Conservation (phyloP, 495 filamentous ascomycete genomes). For the Pseudevernia furfuracea region DNA sequence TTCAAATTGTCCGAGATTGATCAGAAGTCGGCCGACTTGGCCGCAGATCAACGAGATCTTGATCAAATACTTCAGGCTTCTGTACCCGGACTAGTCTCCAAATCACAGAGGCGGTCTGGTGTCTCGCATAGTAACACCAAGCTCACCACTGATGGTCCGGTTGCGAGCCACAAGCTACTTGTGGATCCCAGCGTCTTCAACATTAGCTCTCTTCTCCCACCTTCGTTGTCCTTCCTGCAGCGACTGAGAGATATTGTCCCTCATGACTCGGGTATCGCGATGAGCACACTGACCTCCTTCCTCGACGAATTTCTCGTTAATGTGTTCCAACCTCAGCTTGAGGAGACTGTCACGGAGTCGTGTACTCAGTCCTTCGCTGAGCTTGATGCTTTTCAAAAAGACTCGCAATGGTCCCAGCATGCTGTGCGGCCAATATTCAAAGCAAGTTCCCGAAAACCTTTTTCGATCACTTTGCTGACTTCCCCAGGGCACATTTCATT, state of each 20-base stretch:
- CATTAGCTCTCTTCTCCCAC: slow-evolving; percentile 86
- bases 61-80: slow-evolving; percentile 84
- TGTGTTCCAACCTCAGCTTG: slow-evolving; percentile 92
- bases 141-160: slow-evolving; percentile 43
- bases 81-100: slow-evolving; percentile 85
- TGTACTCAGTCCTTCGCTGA: slow-evolving; percentile 76
- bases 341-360: slow-evolving; percentile 87
- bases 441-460: slow-evolving; percentile 27
- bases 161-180: slow-evolving; percentile 73
- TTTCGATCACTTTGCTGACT: slow-evolving; percentile 7
- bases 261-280: slow-evolving; percentile 69
- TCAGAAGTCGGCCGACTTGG: slow-evolving; percentile 60
- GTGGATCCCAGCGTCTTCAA: slow-evolving; percentile 97
- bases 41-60: slow-evolving; percentile 79
- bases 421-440: slow-evolving; percentile 84
- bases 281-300: slow-evolving; percentile 86
- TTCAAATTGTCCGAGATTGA: slow-evolving; percentile 88
- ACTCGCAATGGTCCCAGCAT: slow-evolving; percentile 68
- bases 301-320: slow-evolving; percentile 97
- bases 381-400: slow-evolving; percentile 78
- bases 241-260: slow-evolving; percentile 88
- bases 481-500: slow-evolving; percentile 67
- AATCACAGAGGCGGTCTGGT: slow-evolving; percentile 49
- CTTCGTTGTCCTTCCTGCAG: slow-evolving; percentile 88
- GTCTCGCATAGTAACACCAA: slow-evolving; percentile 27